Evolutionary conservation across 371 early-diverging fungal species (phyloP), one percentile per base, ranked within the genome.

Genomic region (Syncephalastrum contaminatum): DNA sequence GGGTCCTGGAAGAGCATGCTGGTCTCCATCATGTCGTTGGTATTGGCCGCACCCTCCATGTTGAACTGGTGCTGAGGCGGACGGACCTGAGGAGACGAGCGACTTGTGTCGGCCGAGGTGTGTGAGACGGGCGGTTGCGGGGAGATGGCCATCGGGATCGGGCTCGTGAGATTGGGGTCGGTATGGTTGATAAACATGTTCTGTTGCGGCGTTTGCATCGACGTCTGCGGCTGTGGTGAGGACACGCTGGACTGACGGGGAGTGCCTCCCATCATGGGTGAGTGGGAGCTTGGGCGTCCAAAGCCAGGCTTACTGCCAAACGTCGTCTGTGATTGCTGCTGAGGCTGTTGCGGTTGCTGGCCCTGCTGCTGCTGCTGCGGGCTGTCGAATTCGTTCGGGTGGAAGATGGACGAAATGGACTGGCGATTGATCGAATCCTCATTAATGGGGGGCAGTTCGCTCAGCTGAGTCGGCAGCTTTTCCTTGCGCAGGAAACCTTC

Each of bases 361-460:
- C 60, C 51, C 36, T 43, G 51, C 25, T 51, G 45, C 36, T 48
- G 59, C 30, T 46, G 18, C 53, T 21, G 18, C 47, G 47, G 46
- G 13, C 45, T 58, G 36, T 59, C 67, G 18, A 62, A 55, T 5
- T 69, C 44, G 20, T 64, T 48, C 19, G 73, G 80, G 41, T 62
- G 66, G 64, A 73, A 73, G 3, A 71, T 59, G 0, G 68, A 67
- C 4, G 63, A 60, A 15, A 67, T 66, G 24, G 62, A 74, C 27
- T 77, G 73, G 25, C 77, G 76, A 41, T 63, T 70, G 62, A 74
- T 66, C 0, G 70, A 51, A 36, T 63, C 60, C 44, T 71, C 69
- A n/a, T 60, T 73, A 51, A 69, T 62, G 49, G 64, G 54, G 15
- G 80, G 80, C 2, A 80, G 21, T 12, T 66, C 67, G 59, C 52